A percentile compares a stretch with the other conserved stretches of the same genome.
Conservation (phyloP, 805 yeast genomes). For the Metschnikowia henanensis region DNA sequence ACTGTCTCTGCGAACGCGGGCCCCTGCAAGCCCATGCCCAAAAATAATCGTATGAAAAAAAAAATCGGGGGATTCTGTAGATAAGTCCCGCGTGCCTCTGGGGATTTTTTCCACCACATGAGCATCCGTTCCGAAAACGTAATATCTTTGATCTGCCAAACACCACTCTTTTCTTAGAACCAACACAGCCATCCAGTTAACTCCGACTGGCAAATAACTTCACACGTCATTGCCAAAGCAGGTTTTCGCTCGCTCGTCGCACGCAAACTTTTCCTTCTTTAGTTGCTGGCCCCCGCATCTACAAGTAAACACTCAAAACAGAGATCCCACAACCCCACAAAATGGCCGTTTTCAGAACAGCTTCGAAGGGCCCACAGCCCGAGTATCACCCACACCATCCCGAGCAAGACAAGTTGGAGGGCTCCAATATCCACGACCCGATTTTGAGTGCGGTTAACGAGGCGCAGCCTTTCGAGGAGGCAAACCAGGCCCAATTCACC, state of each 20-base stretch:
- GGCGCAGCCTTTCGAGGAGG: conserved; percentile 89
- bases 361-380: conserved; percentile 25
- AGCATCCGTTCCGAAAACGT: neutral
- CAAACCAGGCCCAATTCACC: conserved; percentile 38
- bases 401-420: conserved; percentile 36
- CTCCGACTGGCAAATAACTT: neutral
- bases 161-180: neutral
- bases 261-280: too few species aligned
- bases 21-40: neutral
- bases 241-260: too few species aligned
- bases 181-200: neutral
- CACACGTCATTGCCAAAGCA: neutral
- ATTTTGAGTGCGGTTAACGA: conserved; percentile 90
- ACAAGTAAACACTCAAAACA: neutral
- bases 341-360: conserved; percentile 23
- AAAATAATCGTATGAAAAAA: neutral
- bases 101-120: neutral
- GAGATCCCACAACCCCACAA: neutral
- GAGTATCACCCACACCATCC: conserved; percentile 41
- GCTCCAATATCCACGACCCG: conserved; percentile 63
- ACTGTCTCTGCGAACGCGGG: neutral
- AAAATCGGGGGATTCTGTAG: neutral
- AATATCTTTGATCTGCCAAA: neutral
- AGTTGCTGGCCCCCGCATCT: neutral
- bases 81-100: neutral